Conservation (phyloP, 2,329 filamentous ascomycete genomes). For the Alternaria sp. region DNA sequence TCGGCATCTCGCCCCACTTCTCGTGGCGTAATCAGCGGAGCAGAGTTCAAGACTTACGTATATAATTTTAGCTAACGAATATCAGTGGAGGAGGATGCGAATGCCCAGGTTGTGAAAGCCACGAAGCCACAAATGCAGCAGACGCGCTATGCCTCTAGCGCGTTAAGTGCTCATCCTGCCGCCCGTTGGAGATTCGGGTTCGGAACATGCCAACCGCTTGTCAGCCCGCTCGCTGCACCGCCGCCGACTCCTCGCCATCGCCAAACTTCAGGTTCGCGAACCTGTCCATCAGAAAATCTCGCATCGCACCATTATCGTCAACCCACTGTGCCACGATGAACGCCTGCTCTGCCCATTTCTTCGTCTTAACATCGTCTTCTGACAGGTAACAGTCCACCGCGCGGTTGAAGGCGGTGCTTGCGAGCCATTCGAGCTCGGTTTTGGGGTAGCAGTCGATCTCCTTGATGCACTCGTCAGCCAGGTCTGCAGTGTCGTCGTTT, state of each 20-base stretch:
- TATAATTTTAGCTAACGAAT: neutral
- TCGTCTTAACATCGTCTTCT: conserved; percentile 62
- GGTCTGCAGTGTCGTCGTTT: neutral
- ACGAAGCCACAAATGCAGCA: conserved; percentile 7
- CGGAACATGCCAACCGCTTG: neutral
- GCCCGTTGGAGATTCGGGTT: neutral
- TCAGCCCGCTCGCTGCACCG: neutral
- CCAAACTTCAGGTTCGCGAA: conserved; percentile 44
- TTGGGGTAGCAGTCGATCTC: conserved; percentile 63
- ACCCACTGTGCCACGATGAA: conserved; percentile 66
- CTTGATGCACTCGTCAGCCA: conserved; percentile 33
- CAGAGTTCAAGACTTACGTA: conserved; percentile 4
- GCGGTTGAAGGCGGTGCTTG: conserved; percentile 66
- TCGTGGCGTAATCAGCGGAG: conserved; percentile 12
- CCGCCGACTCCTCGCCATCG: neutral
- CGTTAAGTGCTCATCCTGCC: neutral
- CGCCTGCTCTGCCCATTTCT: conserved; percentile 68
- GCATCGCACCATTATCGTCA: conserved; percentile 55
- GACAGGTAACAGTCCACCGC: conserved; percentile 65
- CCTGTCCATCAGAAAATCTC: conserved; percentile 49
- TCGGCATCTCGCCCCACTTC: conserved; percentile 16
- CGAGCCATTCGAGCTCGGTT: conserved; percentile 79
- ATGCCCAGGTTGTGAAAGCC: conserved; percentile 2
- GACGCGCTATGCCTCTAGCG: neutral
- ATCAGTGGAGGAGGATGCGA: neutral